phyloP scores from a whole-genome alignment of 352 stramenopile species.

The Globisporangium echinulatum region DNA sequence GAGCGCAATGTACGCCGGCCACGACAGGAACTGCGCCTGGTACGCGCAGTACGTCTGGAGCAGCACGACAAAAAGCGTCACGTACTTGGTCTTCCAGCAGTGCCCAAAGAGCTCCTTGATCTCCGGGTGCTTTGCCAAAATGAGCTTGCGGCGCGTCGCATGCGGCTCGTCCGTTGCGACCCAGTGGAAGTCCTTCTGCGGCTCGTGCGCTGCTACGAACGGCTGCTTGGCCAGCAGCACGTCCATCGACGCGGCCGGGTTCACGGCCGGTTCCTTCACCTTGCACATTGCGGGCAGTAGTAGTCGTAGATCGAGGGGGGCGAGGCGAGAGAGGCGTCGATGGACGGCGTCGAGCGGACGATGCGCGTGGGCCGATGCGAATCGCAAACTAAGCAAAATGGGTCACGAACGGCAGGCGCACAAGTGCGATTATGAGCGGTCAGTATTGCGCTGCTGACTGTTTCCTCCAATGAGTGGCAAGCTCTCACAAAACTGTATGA shows the following conservation, averaged over 20 bases:
- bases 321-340: too few species aligned
- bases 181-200: constrained; percentile 77
- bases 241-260: constrained; percentile 14
- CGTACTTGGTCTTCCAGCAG: constrained; percentile 85
- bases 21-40: constrained; percentile 57
- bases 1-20: constrained; percentile 42
- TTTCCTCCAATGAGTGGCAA: too few species aligned
- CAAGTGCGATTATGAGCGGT: too few species aligned
- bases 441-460: too few species aligned
- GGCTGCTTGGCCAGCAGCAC: constrained; percentile 21
- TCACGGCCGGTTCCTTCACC: constrained; percentile 29
- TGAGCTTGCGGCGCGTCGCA: constrained; percentile 74
- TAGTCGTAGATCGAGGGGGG: too few species aligned
- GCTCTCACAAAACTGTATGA: too few species aligned
- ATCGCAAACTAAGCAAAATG: constrained; percentile 1
- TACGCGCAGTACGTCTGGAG: constrained; percentile 83
- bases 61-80: constrained; percentile 58
- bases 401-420: not conserved
- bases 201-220: constrained; percentile 39
- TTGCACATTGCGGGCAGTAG: constrained; percentile 31
- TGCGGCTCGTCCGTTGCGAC: constrained; percentile 83
- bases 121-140: constrained; percentile 84
- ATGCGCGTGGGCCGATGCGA: not conserved
- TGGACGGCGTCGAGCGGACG: too few species aligned
- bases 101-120: constrained; percentile 89